Evolutionary conservation across 768 basidiomycete genomes (phyloP).

Genomic region (Russula emetica): DNA sequence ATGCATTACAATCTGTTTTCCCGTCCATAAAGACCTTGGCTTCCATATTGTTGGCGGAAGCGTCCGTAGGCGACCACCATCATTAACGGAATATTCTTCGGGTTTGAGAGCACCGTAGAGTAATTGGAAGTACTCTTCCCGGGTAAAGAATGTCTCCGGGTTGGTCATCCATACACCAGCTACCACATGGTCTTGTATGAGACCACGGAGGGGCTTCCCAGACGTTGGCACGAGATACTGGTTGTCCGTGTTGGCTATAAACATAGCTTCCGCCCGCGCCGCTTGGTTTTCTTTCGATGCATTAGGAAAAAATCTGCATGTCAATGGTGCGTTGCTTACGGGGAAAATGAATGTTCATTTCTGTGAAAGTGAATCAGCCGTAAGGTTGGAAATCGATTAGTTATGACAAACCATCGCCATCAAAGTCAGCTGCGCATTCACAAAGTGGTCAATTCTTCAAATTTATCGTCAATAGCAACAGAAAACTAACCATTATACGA

Average conservation of each 20-base stretch:
- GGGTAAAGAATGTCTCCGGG: conserved; percentile 89
- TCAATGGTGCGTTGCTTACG: conserved; percentile 49
- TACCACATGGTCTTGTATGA: conserved; percentile 98
- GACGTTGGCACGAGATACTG: conserved; percentile 99
- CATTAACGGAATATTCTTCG: conserved; percentile 63
- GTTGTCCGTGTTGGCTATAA: conserved; percentile 96
- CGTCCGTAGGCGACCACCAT: conserved; percentile 63
- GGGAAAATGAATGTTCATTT: conserved; percentile 99
- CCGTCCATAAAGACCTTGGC: conserved; percentile 90
- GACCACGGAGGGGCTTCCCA: conserved; percentile 92
- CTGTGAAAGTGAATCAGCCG: conserved; percentile 40
- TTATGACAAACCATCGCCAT: conserved; percentile 71
- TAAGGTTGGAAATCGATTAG: conserved; percentile 10
- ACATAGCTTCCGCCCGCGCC: conserved; percentile 88
- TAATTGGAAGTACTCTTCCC: conserved; percentile 94
- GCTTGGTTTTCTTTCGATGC: conserved; percentile 75
- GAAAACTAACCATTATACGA: conserved; percentile 82
- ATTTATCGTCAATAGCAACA: conserved; percentile 15
- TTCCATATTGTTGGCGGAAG: conserved; percentile 91
- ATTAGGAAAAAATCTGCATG: conserved; percentile 11
- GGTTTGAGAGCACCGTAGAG: conserved; percentile 91
- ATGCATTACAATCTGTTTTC: conserved; percentile 83
- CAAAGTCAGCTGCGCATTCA: conserved; percentile 67
- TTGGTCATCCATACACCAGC: conserved; percentile 99
- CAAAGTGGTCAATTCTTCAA: conserved; percentile 17